Conservation (phyloP, 345 rosid genomes). For the Sonneratia alba region DNA sequence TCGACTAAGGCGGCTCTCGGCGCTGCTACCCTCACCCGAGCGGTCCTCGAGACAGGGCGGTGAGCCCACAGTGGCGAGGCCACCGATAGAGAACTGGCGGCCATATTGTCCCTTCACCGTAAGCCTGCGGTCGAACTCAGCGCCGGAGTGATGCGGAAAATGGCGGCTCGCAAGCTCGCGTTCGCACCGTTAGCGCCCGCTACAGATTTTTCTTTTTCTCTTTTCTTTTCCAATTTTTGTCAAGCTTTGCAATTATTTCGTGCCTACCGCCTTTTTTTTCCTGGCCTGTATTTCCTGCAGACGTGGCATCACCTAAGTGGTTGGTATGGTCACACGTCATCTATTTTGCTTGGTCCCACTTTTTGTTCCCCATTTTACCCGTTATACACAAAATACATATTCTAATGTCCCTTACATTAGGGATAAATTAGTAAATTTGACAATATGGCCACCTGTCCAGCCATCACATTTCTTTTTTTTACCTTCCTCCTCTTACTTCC, state of each 20-base stretch:
- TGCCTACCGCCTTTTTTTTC: background rate
- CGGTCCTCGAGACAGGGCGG: conserved; percentile 6
- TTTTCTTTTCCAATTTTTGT: background rate
- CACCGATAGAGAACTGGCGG: conserved; percentile 7
- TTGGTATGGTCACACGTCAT: background rate
- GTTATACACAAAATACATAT: too few species aligned
- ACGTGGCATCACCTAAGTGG: background rate
- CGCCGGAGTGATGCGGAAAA: background rate
- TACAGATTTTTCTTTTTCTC: too few species aligned
- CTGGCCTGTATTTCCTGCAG: background rate
- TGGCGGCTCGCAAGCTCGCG: too few species aligned
- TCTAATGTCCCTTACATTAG: too few species aligned
- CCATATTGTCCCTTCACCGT: conserved; percentile 1
- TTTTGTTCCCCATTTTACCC: too few species aligned
- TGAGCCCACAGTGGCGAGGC: conserved; percentile 10
- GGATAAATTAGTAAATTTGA: too few species aligned
- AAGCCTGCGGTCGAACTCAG: background rate
- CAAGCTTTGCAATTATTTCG: background rate
- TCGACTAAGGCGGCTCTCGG: conserved; percentile 35
- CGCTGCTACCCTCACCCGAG: conserved; percentile 3
- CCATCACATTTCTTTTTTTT: too few species aligned
- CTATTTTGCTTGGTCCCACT: too few species aligned
- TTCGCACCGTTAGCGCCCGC: too few species aligned
- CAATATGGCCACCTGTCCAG: too few species aligned
- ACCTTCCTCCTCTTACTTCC: too few species aligned